Evolutionary conservation across 2,329 filamentous ascomycete species (phyloP), one percentile per base, ranked within the genome.

Genomic region (Chrysoporthe deuterocubensis): DNA sequence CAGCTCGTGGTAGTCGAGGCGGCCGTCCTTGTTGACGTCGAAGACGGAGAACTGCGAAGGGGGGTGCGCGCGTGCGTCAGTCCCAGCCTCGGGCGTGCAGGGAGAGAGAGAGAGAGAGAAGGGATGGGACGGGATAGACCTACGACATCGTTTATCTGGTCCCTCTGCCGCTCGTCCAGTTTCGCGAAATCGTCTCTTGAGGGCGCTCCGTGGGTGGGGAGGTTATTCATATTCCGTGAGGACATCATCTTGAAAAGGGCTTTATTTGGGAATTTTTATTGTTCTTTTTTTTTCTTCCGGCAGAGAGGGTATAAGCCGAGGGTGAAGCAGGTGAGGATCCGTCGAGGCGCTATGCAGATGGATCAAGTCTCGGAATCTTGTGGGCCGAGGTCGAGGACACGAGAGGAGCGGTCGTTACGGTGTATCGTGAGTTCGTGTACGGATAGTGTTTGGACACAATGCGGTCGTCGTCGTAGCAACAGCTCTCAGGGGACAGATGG

Each of bases 1-100:
- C 78, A 98, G 92, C 81, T 99, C 96, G 82, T 98, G 96, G 84
- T 97, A 98, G 83, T 98, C 95, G 76, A 99, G 93, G 79, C 92
- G 90, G 59, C 90, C 88, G 82, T 98, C 94, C 78, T 96, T 95
- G 84, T 98, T 95, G 76, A 97, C 91, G 79, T 98, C 96, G 85
- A 99, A 98, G 72, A 98, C 89, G 70, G 90, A 90, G 80, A 98
- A 98, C 92, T 97, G 72, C 57, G 50, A 64, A 14, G 26, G 26
- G 26, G 26, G 1, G 26, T 2, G 18, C 37, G 37, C 37, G 26
- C 40, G 46, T 2, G 48, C 50, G 72, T 75, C 60, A 76, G 75
- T 50, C 18, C 14, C n/a, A 9, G 56, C 40, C n/a, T 56, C 44
- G 54, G 13, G 42, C 43, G 18, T 4, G 42, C 4, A 14, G n/a